These are phyloP conservation scores for Peniophora sp. DNA, from an alignment of 1,284 basidiomycete species.

Conservation along the genomic window DNA sequence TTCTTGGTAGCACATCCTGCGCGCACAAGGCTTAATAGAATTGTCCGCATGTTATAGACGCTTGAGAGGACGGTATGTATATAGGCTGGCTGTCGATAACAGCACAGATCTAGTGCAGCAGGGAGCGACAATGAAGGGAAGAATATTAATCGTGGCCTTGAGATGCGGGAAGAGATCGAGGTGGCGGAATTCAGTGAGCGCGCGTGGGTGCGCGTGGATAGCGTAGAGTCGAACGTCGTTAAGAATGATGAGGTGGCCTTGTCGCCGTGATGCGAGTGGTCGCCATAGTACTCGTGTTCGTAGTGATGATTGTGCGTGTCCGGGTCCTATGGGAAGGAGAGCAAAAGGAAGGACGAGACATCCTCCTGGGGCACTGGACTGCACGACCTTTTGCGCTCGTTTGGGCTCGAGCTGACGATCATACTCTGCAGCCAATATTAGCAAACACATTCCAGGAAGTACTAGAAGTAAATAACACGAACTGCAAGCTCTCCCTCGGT, in stretches of 20 bases:
- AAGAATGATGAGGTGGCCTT: conserved; percentile 50
- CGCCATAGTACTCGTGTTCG: conserved; percentile 17
- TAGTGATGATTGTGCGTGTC: conserved; percentile 32
- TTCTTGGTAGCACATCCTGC: too few relatives aligned
- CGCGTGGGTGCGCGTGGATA: conserved; percentile 57
- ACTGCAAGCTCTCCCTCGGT: conserved; percentile 6
- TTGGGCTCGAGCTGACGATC: conserved; percentile 8
- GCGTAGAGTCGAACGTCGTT: conserved; percentile 68
- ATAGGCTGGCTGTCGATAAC: too few relatives aligned
- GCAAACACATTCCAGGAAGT: background rate
- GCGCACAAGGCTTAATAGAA: too few relatives aligned
- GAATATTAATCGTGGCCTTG: too few relatives aligned
- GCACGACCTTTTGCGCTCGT: conserved; percentile 6
- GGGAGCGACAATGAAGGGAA: too few relatives aligned
- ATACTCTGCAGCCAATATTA: conserved; percentile 9
- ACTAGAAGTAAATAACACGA: background rate
- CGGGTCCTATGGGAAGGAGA: conserved; percentile 48
- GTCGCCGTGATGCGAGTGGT: conserved; percentile 13
- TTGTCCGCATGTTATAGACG: too few relatives aligned
- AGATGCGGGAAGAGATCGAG: too few relatives aligned
- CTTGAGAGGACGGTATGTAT: too few relatives aligned
- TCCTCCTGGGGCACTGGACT: conserved; percentile 52
- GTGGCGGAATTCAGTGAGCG: too few relatives aligned
- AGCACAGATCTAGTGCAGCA: too few relatives aligned
- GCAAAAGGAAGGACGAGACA: conserved; percentile 70